Conservation (phyloP, 768 basidiomycete species). For the Collybiopsis confluens region DNA sequence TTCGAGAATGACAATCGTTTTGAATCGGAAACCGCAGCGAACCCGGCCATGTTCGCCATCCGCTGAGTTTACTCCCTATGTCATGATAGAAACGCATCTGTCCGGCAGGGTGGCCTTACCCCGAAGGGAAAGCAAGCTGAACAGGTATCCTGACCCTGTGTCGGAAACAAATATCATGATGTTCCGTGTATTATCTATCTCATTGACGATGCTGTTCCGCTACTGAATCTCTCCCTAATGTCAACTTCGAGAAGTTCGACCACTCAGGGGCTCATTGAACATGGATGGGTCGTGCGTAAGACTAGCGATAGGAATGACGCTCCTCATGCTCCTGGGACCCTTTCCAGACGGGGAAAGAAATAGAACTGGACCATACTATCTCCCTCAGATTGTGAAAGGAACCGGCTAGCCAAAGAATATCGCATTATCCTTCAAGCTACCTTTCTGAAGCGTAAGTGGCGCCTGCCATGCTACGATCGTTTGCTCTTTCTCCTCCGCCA, state of each 20-base stretch:
- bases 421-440: neutral
- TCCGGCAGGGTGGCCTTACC: neutral
- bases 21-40: neutral
- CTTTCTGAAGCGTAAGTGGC: neutral
- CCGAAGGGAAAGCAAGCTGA: neutral
- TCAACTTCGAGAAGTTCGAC: neutral
- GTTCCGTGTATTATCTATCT: neutral
- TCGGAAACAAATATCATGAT: neutral
- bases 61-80: no score
- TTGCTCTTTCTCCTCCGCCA: no score
- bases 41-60: neutral
- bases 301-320: neutral
- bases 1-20: neutral
- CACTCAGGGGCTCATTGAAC: neutral
- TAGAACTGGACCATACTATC: neutral
- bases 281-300: neutral
- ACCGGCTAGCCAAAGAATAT: neutral
- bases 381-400: neutral
- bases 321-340: neutral
- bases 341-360: neutral
- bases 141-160: neutral
- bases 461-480: no score
- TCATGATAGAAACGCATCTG: neutral
- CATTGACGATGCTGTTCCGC: neutral
- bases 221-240: neutral